Base-by-base conservation (phyloP, 345 rosid species). In the Turnera subulata region DNA sequence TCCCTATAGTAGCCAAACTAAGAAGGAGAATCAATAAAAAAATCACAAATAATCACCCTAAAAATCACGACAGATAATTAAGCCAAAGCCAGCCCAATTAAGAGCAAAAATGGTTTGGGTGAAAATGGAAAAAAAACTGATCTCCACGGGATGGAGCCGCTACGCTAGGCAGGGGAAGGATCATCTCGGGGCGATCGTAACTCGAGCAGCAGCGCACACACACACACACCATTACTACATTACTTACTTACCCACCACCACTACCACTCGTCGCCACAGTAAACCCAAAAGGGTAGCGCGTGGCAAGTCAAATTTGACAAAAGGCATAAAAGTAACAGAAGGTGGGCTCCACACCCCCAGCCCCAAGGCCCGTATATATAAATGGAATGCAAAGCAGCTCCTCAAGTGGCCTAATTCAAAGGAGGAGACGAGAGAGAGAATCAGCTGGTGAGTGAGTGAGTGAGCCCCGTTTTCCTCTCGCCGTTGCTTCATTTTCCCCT, bases 291-390 rank as follows among this genome's bases (percentile, higher is more conserved):
- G 18, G 24, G 10, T 19, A 17, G 53, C 53, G 64, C 54, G 70
- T 58, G 63, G 53, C 58, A 46, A 1, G 11, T 43, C 54, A 17
- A 23, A 16, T 15, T 24, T 58, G 54, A 43, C 63, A 33, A 58
- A 58, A 7, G 39, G 13, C 46, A 37, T 17, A 51, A 50, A 55
- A 43, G 23, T 18, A 15, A 43, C 18, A 4, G 18, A 3, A 0
- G 6, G 46, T 21, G 7, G 49, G 40, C 46, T 62, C 58, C 50
- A 51, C 57, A 14, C 17, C 37, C 18, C 16, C 21, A 53, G 17
- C 25, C 38, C 49, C 9, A n/a, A 24, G 22, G 9, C 49, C 19
- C 15, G 50, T 23, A 42, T 56, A 39, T 55, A 40, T 42, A 42
- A 11, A 42, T 42, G n/a, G 45, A 42, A 42, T 16, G 14, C 54